Evolutionary conservation across 2,329 filamentous ascomycete species (phyloP), one percentile per base, ranked within the genome.

Genomic region (Verticillium zaregamsianum): DNA sequence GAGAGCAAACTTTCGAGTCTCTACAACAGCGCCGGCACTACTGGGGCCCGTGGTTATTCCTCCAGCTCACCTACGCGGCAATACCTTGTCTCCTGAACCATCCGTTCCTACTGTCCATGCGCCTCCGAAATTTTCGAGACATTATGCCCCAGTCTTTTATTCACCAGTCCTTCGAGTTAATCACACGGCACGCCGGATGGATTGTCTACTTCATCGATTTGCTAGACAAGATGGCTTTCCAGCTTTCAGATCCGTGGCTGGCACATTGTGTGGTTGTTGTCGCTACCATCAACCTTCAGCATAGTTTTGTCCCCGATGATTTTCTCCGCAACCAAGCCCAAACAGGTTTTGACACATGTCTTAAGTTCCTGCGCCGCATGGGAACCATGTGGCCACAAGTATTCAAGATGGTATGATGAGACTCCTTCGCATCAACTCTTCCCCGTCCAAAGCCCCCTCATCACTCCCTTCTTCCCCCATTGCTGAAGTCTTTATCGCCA

Each of bases 81-180:
- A 82, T 82, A 49, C 74, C 82, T 1, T 83, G 80, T 62, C 74
- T 84, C 0, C 71, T 85, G 9, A 84, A 84, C 59, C 82, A 84
- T 62, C 82, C 82, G 0, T 76, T 84, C n/a, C 69, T 85, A 2
- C 68, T 84, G 4, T 83, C 81, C 0, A 71, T 84, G 40, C 75
- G 80, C n/a, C 72, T 85, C 3, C 76, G 79, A n/a, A 82, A 79
- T 37, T 82, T 83, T 64, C 77, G 80, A 39, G 77, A 77, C 40
- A 80, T 77, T 3, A 82, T 84, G 49, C 82, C 82, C 0, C 80
- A 84, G 58, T 80, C 82, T 1, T 85, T 84, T 23, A 74, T 85
- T 1, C 81, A 83, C 57, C 80, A 83, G 64, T 83, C 80, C 0
- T 80, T 79, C 14, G 81, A 84, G 60, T 71, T 81, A 31, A 82